Evolutionary conservation across 306 rosid genomes (phyloP), one percentile per base, ranked within the genome.

Genomic region (Medicago lupulina): DNA sequence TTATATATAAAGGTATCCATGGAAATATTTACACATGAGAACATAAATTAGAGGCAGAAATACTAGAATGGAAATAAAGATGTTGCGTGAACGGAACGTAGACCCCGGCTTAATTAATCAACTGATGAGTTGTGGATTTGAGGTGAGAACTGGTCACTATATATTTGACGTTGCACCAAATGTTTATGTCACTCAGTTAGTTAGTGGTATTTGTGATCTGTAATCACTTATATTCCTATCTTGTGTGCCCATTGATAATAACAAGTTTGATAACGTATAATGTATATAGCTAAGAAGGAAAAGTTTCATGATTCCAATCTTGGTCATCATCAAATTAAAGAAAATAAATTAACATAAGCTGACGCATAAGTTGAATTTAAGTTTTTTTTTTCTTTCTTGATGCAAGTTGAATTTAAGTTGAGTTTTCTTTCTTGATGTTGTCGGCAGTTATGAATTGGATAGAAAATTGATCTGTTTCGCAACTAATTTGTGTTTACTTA

Each of bases 401-500:
- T n/a, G n/a, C n/a, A 67, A 67, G 6, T 21, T 47, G 0, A 68
- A 16, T 40, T 69, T 7, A n/a, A 39, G 12, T 23, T 13, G 9
- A 28, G 2, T 60, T 28, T 28, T 11, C 23, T 10, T 19, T 0
- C 4, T 23, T 59, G 4, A 10, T 8, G 0, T 15, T 46, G 89
- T 87, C 85, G 82, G 87, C 79, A 76, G 71, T 47, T 46, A 11
- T 64, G 28, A 71, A 25, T n/a, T 40, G 13, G 57, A 15, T 8
- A 7, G 13, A 51, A 38, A 31, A 5, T 31, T 31, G 6, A 31
- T 31, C 5, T 31, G 36, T 31, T 31, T 31, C 36, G 36, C 36
- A 31, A 3, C 36, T 31, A 31, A 31, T 31, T 31, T 5, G 36
- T 31, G 5, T 31, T 5, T 4, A 4, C 36, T 31, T 28, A 1